Percentiles rank a stretch among this genome's conserved stretches.
These are phyloP conservation scores for Turnera subulata DNA, from an alignment of 345 rosid genomes.

Conservation along the genomic window DNA sequence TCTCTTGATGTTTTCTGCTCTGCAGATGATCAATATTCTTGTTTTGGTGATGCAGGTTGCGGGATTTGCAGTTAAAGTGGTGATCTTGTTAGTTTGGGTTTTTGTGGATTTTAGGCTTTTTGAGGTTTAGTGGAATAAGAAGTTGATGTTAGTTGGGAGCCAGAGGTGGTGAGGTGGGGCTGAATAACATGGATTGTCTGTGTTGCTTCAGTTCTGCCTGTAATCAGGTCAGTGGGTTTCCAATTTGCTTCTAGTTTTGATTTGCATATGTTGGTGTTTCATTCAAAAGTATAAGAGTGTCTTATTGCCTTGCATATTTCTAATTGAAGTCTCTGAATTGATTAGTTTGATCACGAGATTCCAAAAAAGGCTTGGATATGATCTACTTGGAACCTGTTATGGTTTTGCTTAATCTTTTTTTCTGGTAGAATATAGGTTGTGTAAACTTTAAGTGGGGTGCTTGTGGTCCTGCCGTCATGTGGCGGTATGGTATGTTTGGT, in stretches of 20 bases:
- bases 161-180: neutral
- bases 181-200: neutral
- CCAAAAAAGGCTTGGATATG: neutral
- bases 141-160: neutral
- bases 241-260: neutral
- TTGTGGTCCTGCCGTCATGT: no score
- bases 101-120: neutral
- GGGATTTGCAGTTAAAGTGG: neutral
- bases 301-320: neutral
- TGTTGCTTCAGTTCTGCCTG: slow-evolving; percentile 1
- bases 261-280: neutral
- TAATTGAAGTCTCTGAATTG: neutral
- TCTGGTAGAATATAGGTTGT: neutral
- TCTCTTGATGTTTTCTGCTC: neutral
- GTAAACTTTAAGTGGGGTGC: neutral
- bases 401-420: neutral
- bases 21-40: neutral
- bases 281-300: neutral
- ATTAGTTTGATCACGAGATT: neutral
- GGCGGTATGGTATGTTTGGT: neutral
- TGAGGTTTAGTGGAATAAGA: neutral
- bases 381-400: neutral
- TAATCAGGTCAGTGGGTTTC: neutral
- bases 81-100: neutral
- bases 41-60: neutral